phyloP scores from a whole-genome alignment of 2,329 filamentous ascomycete species.

The Neofusicoccum parvum region DNA sequence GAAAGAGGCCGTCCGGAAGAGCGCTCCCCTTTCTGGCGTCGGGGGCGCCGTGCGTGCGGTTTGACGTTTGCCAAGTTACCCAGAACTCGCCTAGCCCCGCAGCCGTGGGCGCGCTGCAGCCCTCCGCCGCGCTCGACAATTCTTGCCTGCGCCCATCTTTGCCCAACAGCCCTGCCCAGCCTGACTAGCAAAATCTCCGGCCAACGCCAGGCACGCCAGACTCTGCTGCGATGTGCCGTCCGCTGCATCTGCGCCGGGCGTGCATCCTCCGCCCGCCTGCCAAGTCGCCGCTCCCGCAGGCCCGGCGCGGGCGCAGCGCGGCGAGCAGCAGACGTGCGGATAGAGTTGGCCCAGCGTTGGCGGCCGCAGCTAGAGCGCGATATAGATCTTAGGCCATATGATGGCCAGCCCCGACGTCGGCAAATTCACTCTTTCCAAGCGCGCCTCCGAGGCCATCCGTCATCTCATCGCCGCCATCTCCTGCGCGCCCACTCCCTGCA shows the following conservation, averaged over 20 bases:
- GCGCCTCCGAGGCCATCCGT: neutral
- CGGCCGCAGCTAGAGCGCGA: neutral
- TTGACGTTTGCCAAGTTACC: neutral
- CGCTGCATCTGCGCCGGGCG: neutral
- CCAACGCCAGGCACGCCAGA: neutral
- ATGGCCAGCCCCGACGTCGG: neutral
- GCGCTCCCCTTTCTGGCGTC: neutral
- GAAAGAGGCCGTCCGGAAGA: neutral
- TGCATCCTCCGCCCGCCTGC: neutral
- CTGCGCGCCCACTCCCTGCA: neutral
- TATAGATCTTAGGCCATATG: conserved; percentile 16
- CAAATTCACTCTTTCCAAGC: neutral
- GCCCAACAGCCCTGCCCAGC: neutral
- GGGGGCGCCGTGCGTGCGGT: neutral
- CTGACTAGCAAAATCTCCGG: conserved; percentile 12
- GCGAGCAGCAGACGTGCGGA: neutral
- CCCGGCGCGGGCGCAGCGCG: too few relatives aligned
- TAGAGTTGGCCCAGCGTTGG: conserved; percentile 9
- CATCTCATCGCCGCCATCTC: neutral
- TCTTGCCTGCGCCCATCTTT: neutral
- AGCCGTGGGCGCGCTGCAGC: conserved; percentile 12
- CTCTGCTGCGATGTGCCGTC: neutral
- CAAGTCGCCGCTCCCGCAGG: neutral
- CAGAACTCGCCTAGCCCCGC: neutral
- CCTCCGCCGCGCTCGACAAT: neutral